Evolutionary conservation across 345 rosid genomes (phyloP), one percentile per base, ranked within the genome.

Genomic region (Eutrema japonicum): DNA sequence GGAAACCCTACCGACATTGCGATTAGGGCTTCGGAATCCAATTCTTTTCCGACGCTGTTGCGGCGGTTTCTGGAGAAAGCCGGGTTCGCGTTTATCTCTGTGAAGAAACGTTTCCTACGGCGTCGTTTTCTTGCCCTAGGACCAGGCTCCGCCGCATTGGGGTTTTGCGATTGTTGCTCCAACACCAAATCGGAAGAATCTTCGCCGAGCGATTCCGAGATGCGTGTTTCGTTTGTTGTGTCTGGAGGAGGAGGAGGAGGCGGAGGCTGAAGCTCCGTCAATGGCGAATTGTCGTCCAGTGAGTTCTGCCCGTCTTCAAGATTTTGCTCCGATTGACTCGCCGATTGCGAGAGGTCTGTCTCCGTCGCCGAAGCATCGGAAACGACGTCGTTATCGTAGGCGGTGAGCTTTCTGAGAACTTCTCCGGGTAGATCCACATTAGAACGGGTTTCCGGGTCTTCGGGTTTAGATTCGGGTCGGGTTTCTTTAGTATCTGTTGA

Each of bases 1-100:
- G 98, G 97, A 59, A 95, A 95, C 10, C 99, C 98, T 0, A 92
- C 94, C 0, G 98, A 95, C 75, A 84, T 85, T 2, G 98, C 97
- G 14, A 85, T 89, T 36, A 88, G 64, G 18, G 96, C 96, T 78
- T 92, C 98, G 9, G 86, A 82, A 73, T 89, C 96, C 7, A 92
- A 76, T 59, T 92, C 97, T 82, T 87, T 87, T 2, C 90, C 81
- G 3, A 83, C 74, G 57, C 87, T 80, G 52, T 66, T 83, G 5
- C 92, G 90, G 32, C 91, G 93, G 64, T 85, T 83, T 70, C 81
- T 78, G 7, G 85, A 66, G 53, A 93, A 83, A 2, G 92, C 80
- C 7, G 96, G 89, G 14, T 85, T 88, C 38, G 82, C 80, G 76
- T 83, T 90, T 48, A 90, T 76, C 80, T 95, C 97, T 7, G 97